phyloP scores from a whole-genome alignment of 257 asterid species.

The Penstemon davidsonii region DNA sequence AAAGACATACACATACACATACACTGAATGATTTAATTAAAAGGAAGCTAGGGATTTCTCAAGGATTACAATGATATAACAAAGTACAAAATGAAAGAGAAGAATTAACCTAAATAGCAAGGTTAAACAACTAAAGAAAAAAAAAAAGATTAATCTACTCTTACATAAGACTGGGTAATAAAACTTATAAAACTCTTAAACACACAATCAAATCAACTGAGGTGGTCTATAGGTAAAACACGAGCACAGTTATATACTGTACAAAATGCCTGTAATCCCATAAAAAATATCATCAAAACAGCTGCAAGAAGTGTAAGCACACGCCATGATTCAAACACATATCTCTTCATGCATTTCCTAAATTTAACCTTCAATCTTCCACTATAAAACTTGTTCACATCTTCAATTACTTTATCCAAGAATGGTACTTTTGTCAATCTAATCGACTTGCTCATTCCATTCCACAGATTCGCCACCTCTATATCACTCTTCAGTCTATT shows the following conservation, averaged over 20 bases:
- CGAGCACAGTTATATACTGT: constrained; percentile 18
- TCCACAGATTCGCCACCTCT: constrained; percentile 27
- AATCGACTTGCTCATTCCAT: constrained; percentile 20
- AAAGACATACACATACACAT: too few relatives aligned
- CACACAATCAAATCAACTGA: too few relatives aligned
- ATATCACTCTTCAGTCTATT: constrained; percentile 23
- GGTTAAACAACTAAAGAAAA: too few relatives aligned
- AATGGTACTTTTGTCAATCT: constrained; percentile 26
- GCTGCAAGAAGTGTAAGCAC: constrained; percentile 10
- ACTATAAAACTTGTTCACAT: constrained; percentile 22
- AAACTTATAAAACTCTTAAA: too few relatives aligned
- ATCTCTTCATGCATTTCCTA: constrained; percentile 6
- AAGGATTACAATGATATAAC: too few relatives aligned
- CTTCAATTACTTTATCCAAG: constrained; percentile 22
- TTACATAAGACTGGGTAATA: too few relatives aligned
- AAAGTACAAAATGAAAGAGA: too few relatives aligned
- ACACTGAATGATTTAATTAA: too few relatives aligned
- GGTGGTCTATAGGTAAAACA: neutral
- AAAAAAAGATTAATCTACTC: too few relatives aligned
- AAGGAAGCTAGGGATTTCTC: too few relatives aligned
- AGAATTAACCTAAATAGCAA: too few relatives aligned
- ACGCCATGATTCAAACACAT: constrained; percentile 22
- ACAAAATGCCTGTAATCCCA: constrained; percentile 21
- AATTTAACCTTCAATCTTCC: constrained; percentile 14
- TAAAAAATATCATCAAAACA: constrained; percentile 1